Conservation (phyloP, 1,284 basidiomycete species). For the Sporisorium iseilematis-ciliati region DNA sequence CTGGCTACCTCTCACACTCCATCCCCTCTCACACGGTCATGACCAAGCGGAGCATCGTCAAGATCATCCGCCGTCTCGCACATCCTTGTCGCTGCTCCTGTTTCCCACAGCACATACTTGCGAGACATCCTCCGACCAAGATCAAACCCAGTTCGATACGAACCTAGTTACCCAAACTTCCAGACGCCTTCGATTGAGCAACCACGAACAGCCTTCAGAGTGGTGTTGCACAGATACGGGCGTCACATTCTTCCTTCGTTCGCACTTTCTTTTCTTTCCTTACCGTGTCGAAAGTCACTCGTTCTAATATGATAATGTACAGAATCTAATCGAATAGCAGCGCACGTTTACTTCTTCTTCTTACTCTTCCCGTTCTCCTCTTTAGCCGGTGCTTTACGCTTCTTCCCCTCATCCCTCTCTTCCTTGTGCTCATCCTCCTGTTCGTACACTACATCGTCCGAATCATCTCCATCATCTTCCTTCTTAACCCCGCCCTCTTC, state of each 20-base stretch:
- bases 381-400: slow-evolving; percentile 21
- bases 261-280: not conserved
- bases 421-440: slow-evolving; percentile 43
- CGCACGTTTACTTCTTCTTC: slow-evolving; percentile 24
- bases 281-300: not conserved
- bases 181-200: slow-evolving; percentile 53
- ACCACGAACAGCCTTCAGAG: slow-evolving; percentile 40
- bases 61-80: not conserved
- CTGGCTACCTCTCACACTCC: not conserved
- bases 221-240: slow-evolving; percentile 58
- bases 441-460: slow-evolving; percentile 33
- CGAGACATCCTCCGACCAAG: slow-evolving; percentile 15
- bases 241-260: slow-evolving; percentile 36
- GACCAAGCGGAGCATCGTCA: slow-evolving; percentile 16
- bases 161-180: not conserved
- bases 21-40: not conserved
- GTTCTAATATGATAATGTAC: not conserved
- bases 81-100: slow-evolving; percentile 14
- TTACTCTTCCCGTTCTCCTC: slow-evolving; percentile 23
- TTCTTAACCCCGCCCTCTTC: not conserved
- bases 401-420: slow-evolving; percentile 22
- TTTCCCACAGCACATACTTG: slow-evolving; percentile 11
- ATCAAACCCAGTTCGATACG: slow-evolving; percentile 13
- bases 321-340: not conserved
- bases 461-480: slow-evolving; percentile 29